Evolutionary conservation across 2,329 filamentous ascomycete species (phyloP).

Genomic region (Neobulgaria alba): DNA sequence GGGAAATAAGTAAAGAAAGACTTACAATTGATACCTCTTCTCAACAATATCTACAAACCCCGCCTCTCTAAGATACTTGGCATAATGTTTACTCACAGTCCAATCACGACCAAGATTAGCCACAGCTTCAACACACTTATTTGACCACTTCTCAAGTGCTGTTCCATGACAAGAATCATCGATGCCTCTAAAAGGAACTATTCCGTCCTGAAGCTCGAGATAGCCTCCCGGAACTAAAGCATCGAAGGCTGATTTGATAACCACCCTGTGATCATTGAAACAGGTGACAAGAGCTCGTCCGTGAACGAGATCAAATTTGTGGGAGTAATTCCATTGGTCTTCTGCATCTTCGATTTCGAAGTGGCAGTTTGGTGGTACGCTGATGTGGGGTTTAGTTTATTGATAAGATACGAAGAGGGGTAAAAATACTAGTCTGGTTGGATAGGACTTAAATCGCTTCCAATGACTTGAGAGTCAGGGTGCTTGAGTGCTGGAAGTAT

Average conservation of each 20-base stretch:
- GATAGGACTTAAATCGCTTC: slow-evolving; percentile 26
- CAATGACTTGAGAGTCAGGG: slow-evolving; percentile 23
- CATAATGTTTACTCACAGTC: slow-evolving; percentile 1
- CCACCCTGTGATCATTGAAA: slow-evolving; percentile 1
- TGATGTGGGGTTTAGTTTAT: neutral
- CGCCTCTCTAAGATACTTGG: slow-evolving; percentile 5
- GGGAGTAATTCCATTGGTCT: slow-evolving; percentile 15
- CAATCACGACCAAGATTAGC: slow-evolving; percentile 2
- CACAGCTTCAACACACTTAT: slow-evolving; percentile 2
- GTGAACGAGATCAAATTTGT: slow-evolving; percentile 21
- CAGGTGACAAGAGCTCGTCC: slow-evolving; percentile 7
- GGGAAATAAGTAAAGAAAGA: slow-evolving; percentile 1
- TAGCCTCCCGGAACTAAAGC: slow-evolving; percentile 4
- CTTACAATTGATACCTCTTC: slow-evolving; percentile 19
- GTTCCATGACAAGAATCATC: slow-evolving; percentile 4
- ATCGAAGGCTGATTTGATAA: slow-evolving; percentile 3
- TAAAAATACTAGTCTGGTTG: slow-evolving; percentile 29
- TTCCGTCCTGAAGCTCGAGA: slow-evolving; percentile 6
- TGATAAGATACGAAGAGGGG: neutral
- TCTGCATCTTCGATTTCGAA: slow-evolving; percentile 53
- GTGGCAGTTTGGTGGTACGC: slow-evolving; percentile 48
- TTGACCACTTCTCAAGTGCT: slow-evolving; percentile 3
- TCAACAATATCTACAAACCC: slow-evolving; percentile 25
- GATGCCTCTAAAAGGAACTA: slow-evolving; percentile 2
- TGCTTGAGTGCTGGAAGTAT: slow-evolving; percentile 12